These are phyloP conservation scores for Orobanche coerulescens DNA, from an alignment of 257 asterid species.

Conservation along the genomic window DNA sequence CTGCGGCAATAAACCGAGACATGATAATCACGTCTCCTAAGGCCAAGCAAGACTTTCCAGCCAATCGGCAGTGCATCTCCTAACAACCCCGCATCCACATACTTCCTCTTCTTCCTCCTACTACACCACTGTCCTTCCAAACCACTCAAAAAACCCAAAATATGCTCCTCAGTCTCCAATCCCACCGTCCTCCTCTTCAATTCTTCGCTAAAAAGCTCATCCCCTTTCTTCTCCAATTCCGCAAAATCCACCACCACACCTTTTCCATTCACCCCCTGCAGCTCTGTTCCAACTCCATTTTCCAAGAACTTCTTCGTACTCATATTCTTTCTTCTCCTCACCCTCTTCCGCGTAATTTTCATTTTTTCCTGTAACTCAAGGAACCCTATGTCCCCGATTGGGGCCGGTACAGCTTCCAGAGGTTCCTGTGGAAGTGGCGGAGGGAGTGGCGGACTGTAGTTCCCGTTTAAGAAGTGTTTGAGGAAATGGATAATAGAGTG, in stretches of 20 bases:
- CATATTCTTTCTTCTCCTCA: conserved; percentile 27
- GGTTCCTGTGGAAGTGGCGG: conserved; percentile 26
- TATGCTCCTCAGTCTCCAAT: conserved; percentile 55
- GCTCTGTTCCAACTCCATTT: conserved; percentile 36
- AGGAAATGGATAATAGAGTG: conserved; percentile 64
- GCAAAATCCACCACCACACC: conserved; percentile 57
- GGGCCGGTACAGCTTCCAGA: not conserved
- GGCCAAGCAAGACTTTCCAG: conserved; percentile 85
- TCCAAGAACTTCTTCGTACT: conserved; percentile 28
- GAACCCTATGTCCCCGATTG: conserved; percentile 27
- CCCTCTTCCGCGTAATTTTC: conserved; percentile 41
- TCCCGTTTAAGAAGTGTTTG: conserved; percentile 44
- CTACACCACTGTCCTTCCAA: conserved; percentile 95
- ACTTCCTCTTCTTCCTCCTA: conserved; percentile 88
- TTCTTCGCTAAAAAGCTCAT: conserved; percentile 49
- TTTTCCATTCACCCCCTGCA: conserved; percentile 46
- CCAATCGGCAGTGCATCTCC: conserved; percentile 64
- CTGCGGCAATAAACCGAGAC: conserved; percentile 74
- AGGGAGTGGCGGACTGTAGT: conserved; percentile 51
- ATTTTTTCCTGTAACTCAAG: conserved; percentile 35
- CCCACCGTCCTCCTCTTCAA: conserved; percentile 61
- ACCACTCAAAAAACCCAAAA: conserved; percentile 50
- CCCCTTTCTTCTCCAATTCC: conserved; percentile 60
- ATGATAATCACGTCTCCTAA: conserved; percentile 61
- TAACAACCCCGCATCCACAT: conserved; percentile 56